A percentile compares a stretch with the other conserved stretches of the same genome.
These are phyloP conservation scores for Nakaseomyces uthaithaninus DNA, from an alignment of 1,139 yeast species.

Conservation along the genomic window DNA sequence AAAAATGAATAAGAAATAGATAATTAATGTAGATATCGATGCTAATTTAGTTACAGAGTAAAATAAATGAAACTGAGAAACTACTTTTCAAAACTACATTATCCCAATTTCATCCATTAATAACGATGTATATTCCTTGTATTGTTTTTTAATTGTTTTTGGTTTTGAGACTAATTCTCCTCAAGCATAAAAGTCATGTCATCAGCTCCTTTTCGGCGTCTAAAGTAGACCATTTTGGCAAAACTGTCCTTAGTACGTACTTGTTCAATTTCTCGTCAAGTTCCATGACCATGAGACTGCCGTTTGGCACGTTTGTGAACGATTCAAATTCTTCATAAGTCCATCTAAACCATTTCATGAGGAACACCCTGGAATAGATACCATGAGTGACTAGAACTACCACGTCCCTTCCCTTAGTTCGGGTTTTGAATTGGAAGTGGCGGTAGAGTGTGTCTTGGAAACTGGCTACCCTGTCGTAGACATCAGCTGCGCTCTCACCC, in stretches of 20 bases:
- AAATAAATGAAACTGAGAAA: too few relatives aligned
- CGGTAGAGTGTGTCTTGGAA: conserved; percentile 80
- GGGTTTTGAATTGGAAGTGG: conserved; percentile 48
- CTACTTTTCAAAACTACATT: too few relatives aligned
- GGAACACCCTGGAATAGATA: conserved; percentile 83
- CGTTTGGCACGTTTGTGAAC: conserved; percentile 73
- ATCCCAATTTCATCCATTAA: too few relatives aligned
- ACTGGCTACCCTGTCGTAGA: conserved; percentile 80
- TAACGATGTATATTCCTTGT: too few relatives aligned
- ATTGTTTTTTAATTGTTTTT: too few relatives aligned
- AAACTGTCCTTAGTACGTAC: conserved; percentile 44
- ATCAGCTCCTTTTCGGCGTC: conserved; percentile 6
- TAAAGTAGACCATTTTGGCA: conserved; percentile 44
- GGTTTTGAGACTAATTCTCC: too few relatives aligned
- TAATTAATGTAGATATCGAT: too few relatives aligned
- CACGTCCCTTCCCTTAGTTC: conserved; percentile 34
- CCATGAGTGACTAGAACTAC: conserved; percentile 86
- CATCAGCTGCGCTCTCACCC: conserved; percentile 95
- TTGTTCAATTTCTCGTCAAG: conserved; percentile 39
- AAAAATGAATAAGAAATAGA: too few relatives aligned
- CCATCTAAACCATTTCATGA: conserved; percentile 94
- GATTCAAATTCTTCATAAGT: conserved; percentile 80
- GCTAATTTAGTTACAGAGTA: too few relatives aligned
- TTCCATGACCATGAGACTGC: conserved; percentile 74
- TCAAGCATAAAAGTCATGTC: too few relatives aligned